Evolutionary conservation across 2,329 filamentous ascomycete species (phyloP).

Genomic region (Geosmithia flava): DNA sequence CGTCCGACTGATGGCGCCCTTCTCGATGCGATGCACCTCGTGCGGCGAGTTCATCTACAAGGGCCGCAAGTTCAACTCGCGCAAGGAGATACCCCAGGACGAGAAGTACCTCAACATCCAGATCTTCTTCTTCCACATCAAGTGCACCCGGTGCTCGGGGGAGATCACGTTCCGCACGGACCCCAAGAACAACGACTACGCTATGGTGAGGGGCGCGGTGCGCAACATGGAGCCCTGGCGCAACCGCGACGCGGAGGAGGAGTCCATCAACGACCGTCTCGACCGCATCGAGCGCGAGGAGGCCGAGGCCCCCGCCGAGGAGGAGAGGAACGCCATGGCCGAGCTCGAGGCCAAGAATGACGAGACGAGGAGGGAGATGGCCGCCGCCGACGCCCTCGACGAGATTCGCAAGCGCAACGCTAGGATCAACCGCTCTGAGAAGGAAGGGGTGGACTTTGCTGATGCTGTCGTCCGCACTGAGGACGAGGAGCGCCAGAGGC

Average conservation of each 20-base stretch:
- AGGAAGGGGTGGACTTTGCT: slow-evolving; percentile 51
- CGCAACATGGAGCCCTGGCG: slow-evolving; percentile 92
- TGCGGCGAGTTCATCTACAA: slow-evolving; percentile 77
- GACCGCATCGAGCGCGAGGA: slow-evolving; percentile 74
- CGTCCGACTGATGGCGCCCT: slow-evolving; percentile 65
- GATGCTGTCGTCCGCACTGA: slow-evolving; percentile 39
- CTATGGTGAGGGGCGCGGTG: slow-evolving; percentile 68
- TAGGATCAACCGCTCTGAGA: slow-evolving; percentile 63
- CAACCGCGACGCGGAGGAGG: slow-evolving; percentile 45
- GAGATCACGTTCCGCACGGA: slow-evolving; percentile 94
- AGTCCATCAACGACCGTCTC: slow-evolving; percentile 78
- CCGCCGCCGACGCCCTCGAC: slow-evolving; percentile 87
- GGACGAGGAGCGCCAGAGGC: slow-evolving; percentile 47
- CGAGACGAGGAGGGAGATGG: slow-evolving; percentile 92
- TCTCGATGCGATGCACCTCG: slow-evolving; percentile 28
- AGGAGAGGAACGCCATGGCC: slow-evolving; percentile 80
- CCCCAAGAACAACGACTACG: slow-evolving; percentile 89
- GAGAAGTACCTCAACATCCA: slow-evolving; percentile 83
- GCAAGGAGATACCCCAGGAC: slow-evolving; percentile 80
- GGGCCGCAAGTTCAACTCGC: slow-evolving; percentile 87
- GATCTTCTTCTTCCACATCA: slow-evolving; percentile 72
- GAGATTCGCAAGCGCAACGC: slow-evolving; percentile 91
- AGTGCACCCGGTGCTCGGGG: slow-evolving; percentile 72
- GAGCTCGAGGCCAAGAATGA: slow-evolving; percentile 88
- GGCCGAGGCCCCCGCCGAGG: slow-evolving; percentile 45